These are phyloP conservation scores for Arabidopsis suecica DNA, from an alignment of 345 rosid genomes.

Conservation along the genomic window DNA sequence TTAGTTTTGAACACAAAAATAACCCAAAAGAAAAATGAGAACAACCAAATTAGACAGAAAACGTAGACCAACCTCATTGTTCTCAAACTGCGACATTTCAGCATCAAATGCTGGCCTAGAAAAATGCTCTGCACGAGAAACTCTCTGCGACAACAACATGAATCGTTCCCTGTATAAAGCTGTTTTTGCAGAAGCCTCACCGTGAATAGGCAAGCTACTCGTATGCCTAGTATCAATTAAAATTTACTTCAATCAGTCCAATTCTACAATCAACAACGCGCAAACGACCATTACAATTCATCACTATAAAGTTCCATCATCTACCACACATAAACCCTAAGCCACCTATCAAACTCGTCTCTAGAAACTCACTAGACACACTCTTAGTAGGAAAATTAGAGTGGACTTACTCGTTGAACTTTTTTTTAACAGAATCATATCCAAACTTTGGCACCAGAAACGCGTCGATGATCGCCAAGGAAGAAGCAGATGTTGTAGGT, in stretches of 20 bases:
- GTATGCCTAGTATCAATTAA: constrained; percentile 53
- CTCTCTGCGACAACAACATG: constrained; percentile 76
- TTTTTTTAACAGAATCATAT: constrained; percentile 77
- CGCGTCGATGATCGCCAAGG: constrained; percentile 69
- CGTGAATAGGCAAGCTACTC: constrained; percentile 68
- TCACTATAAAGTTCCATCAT: neutral
- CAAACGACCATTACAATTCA: neutral
- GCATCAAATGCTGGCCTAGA: constrained; percentile 75
- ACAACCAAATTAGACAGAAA: neutral
- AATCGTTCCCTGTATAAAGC: constrained; percentile 76
- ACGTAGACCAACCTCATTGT: constrained; percentile 63
- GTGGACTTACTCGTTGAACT: constrained; percentile 65
- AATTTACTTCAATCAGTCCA: neutral
- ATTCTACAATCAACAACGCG: neutral
- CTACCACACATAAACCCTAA: neutral
- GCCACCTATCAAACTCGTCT: neutral
- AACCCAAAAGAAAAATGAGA: neutral
- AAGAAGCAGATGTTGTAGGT: constrained; percentile 43
- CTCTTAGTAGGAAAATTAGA: neutral
- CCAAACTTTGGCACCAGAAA: constrained; percentile 80
- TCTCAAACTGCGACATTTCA: constrained; percentile 61
- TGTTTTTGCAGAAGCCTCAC: constrained; percentile 78
- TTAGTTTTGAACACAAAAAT: neutral
- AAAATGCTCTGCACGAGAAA: constrained; percentile 80
- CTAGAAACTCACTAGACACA: neutral